Evolutionary conservation across 768 basidiomycete genomes (phyloP).

Genomic region (Pisolithus orientalis): DNA sequence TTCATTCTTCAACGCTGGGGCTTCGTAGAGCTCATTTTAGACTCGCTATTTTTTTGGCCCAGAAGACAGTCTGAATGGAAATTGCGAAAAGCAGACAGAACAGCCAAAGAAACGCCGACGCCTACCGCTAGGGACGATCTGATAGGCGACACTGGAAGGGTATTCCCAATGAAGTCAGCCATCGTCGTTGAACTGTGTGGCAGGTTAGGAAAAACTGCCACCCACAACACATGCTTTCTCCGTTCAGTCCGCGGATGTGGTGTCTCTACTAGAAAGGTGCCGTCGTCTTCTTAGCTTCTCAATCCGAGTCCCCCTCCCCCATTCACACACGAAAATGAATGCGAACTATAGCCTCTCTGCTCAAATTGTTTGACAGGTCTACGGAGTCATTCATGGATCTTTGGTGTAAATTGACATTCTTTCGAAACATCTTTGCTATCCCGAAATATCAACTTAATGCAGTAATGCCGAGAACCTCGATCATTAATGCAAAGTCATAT

Average conservation of each 20-base stretch:
- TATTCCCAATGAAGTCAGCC: not conserved
- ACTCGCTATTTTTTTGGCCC: not conserved
- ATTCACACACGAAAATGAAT: slow-evolving; percentile 15
- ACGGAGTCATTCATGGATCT: not conserved
- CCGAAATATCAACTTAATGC: not conserved
- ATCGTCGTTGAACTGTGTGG: not conserved
- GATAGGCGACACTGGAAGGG: not conserved
- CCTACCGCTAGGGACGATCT: not conserved
- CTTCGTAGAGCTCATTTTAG: not conserved
- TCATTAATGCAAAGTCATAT: not conserved
- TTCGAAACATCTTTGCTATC: not conserved
- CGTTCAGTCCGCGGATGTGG: slow-evolving; percentile 22
- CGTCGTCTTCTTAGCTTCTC: slow-evolving; percentile 12
- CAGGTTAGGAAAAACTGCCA: not conserved
- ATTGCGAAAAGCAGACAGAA: not conserved
- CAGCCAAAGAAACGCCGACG: not conserved
- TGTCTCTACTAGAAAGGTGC: slow-evolving; percentile 3
- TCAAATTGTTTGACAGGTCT: not conserved
- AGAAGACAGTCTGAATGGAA: not conserved
- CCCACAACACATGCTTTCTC: not conserved
- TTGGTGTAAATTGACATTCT: not conserved
- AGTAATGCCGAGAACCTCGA: not conserved
- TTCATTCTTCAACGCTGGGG: not conserved
- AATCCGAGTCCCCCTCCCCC: slow-evolving; percentile 5
- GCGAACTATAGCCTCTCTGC: slow-evolving; percentile 3